Percentiles rank a stretch among this genome's conserved stretches.
phyloP scores from a whole-genome alignment of 495 filamentous ascomycete species.

The Aspergillus conjunctus region DNA sequence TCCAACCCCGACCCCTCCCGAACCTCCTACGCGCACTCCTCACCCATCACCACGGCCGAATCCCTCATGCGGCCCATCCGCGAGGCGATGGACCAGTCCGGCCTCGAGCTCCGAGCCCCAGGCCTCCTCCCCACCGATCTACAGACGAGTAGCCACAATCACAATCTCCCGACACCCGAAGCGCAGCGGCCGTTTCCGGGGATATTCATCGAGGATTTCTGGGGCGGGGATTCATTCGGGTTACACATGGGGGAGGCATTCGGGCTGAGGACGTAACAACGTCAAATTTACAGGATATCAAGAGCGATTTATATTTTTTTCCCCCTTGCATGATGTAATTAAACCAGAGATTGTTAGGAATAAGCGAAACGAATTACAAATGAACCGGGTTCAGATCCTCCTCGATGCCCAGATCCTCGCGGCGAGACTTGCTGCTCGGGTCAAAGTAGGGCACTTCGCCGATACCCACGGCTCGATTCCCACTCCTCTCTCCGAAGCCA shows the following conservation, averaged over 20 bases:
- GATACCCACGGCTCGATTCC: slow-evolving; percentile 62
- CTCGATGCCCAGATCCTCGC: slow-evolving; percentile 38
- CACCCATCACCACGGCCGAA: background rate
- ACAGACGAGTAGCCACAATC: background rate
- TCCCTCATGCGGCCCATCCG: background rate
- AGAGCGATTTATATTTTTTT: background rate
- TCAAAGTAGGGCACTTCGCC: slow-evolving; percentile 70
- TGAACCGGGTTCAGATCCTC: slow-evolving; percentile 27
- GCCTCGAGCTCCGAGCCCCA: background rate
- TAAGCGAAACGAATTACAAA: slow-evolving; percentile 14
- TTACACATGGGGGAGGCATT: slow-evolving; percentile 16
- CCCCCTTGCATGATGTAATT: background rate
- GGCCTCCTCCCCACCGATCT: too few species aligned
- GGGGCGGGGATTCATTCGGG: slow-evolving; percentile 19
- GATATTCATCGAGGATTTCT: slow-evolving; percentile 24
- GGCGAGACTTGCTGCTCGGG: slow-evolving; percentile 40
- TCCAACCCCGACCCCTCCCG: background rate
- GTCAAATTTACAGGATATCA: background rate
- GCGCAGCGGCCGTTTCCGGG: background rate
- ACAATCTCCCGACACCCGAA: background rate
- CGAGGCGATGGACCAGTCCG: background rate
- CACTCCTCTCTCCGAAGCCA: slow-evolving; percentile 58
- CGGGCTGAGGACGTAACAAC: slow-evolving; percentile 1
- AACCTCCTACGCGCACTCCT: background rate
- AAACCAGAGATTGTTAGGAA: background rate